Conservation (phyloP, 768 basidiomycete species). For the Mycena rosella region DNA sequence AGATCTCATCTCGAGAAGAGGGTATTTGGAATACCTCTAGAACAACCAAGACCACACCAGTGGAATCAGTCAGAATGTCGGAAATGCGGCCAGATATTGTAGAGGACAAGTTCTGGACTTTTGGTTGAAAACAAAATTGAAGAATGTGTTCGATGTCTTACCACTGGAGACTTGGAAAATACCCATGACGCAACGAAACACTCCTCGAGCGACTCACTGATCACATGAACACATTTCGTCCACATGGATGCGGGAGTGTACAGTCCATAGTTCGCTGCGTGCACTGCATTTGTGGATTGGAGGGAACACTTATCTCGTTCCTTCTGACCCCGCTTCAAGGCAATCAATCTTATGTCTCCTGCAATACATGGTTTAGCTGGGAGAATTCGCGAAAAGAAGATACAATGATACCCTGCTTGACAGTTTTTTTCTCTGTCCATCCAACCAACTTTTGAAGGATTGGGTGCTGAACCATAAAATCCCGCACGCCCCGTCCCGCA, state of each 20-base stretch:
- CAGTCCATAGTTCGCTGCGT: neutral
- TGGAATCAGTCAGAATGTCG: neutral
- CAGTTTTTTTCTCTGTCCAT: neutral
- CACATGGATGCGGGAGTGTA: neutral
- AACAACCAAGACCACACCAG: neutral
- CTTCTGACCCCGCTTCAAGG: neutral
- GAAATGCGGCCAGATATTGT: conserved; percentile 1
- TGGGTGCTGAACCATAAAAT: neutral
- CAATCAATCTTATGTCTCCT: neutral
- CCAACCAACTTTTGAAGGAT: no score
- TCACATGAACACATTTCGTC: neutral
- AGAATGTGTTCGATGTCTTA: neutral
- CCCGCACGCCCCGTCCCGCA: neutral
- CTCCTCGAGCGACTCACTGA: conserved; percentile 1
- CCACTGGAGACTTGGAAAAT: neutral
- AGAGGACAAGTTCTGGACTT: no score
- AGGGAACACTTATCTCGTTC: neutral
- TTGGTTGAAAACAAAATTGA: neutral
- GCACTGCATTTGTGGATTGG: neutral
- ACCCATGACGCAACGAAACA: conserved; percentile 4
- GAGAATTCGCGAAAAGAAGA: neutral
- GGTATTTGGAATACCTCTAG: neutral
- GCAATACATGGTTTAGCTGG: neutral
- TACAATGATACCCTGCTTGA: neutral
- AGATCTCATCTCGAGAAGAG: neutral